Conservation (phyloP, 805 yeast species). For the Isabelozyma gotoi region DNA sequence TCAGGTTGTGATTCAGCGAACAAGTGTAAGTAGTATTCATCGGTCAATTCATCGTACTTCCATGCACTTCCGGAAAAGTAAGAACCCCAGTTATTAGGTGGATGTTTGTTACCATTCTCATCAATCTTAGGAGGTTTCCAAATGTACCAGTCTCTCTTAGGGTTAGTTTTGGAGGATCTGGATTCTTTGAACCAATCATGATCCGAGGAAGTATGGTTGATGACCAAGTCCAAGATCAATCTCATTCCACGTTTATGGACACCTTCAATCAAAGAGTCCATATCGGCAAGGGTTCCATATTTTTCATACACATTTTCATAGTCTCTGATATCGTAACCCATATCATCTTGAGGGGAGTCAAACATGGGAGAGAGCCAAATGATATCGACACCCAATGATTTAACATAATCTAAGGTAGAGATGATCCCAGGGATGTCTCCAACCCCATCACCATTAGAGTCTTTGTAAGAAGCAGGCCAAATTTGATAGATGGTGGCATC, state of each 20-base stretch:
- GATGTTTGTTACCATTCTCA: slow-evolving; percentile 47
- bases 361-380: slow-evolving; percentile 60
- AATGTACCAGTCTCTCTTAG: slow-evolving; percentile 62
- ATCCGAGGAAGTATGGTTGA: slow-evolving; percentile 57
- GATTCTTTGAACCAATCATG: slow-evolving; percentile 62
- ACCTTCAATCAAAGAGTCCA: slow-evolving; percentile 47
- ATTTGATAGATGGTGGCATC: slow-evolving; percentile 56
- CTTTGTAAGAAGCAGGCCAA: slow-evolving; percentile 62
- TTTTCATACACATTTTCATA: slow-evolving; percentile 51
- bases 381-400: slow-evolving; percentile 48
- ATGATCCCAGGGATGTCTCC: slow-evolving; percentile 59
- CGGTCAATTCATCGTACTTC: slow-evolving; percentile 53
- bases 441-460: slow-evolving; percentile 57
- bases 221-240: slow-evolving; percentile 54
- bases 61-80: slow-evolving; percentile 57
- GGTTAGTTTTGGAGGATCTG: slow-evolving; percentile 46
- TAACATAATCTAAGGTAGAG: slow-evolving; percentile 50
- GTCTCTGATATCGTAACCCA: slow-evolving; percentile 62
- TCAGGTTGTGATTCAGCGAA: slow-evolving; percentile 60
- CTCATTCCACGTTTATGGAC: slow-evolving; percentile 51
- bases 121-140: slow-evolving; percentile 54
- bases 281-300: slow-evolving; percentile 55
- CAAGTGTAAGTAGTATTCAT: slow-evolving; percentile 54
- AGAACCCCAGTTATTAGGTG: slow-evolving; percentile 59
- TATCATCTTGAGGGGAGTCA: slow-evolving; percentile 59